These are phyloP conservation scores for Fraxinus nigra DNA, from an alignment of 305 asterid genomes.

Conservation along the genomic window DNA sequence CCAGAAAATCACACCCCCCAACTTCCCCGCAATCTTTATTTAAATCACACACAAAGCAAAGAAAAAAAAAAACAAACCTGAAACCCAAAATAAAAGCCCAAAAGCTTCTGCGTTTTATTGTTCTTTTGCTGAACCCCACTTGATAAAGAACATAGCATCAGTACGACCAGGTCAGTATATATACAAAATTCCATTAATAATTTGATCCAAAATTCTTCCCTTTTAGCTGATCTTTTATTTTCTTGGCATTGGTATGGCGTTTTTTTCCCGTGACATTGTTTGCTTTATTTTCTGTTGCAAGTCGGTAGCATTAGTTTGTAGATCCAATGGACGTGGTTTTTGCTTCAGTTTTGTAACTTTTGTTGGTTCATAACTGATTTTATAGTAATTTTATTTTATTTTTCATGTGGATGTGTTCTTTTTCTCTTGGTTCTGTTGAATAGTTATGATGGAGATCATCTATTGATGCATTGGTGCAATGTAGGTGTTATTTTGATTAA, in stretches of 20 bases:
- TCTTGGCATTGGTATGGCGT: slow-evolving; percentile 24
- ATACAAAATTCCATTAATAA: slow-evolving; percentile 20
- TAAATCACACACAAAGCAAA: not conserved
- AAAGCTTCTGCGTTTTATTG: slow-evolving; percentile 33
- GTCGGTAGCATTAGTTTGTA: slow-evolving; percentile 30
- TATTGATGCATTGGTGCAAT: slow-evolving; percentile 6
- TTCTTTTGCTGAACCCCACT: slow-evolving; percentile 43
- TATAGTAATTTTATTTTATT: slow-evolving; percentile 23
- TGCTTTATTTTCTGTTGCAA: slow-evolving; percentile 20
- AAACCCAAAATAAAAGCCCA: slow-evolving; percentile 27
- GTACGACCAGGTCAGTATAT: slow-evolving; percentile 31
- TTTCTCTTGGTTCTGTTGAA: slow-evolving; percentile 26
- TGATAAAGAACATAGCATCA: slow-evolving; percentile 35
- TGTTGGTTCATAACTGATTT: slow-evolving; percentile 18
- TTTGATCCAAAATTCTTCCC: slow-evolving; percentile 23
- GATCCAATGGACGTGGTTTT: slow-evolving; percentile 46
- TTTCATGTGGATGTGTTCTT: slow-evolving; percentile 25
- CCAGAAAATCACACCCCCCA: slow-evolving; percentile 31
- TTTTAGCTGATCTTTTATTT: slow-evolving; percentile 2
- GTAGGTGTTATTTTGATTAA: slow-evolving; percentile 20
- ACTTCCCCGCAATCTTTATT: slow-evolving; percentile 18
- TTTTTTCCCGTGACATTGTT: slow-evolving; percentile 19
- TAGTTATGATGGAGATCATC: slow-evolving; percentile 41
- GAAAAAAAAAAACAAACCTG: not conserved
- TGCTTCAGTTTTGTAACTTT: slow-evolving; percentile 19